Base-by-base conservation (phyloP, 2,329 filamentous ascomycete genomes). In the Diaporthe aspalathi region DNA sequence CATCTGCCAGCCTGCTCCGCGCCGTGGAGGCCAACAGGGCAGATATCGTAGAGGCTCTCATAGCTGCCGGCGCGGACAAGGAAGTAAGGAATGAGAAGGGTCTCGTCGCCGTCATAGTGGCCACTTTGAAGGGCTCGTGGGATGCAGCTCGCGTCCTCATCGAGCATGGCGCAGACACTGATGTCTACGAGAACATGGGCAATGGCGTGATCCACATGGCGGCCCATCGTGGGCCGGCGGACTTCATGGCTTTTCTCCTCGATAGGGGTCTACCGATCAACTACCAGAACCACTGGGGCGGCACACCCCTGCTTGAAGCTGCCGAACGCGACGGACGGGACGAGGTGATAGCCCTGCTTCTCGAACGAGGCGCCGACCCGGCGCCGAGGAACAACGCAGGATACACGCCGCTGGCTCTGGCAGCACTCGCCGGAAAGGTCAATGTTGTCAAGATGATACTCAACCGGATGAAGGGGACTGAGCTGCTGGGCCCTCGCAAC, bases 171-270 rank as follows among this genome's bases (percentile, higher is more conserved):
- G 57, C 40, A 16, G 57, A 62, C 40, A 45, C 40, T 22, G 57
- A 62, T 24, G 57, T 62, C 24, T 62, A 47, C 40, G 40, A 40
- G 57, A 40, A 62, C 40, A 62, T 62, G 57, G 57, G 57, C 24
- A 62, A 62, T 40, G 40, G 57, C 17, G 40, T 62, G 5, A 43
- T 62, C 1, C 57, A 62, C 35, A 62, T 62, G 57, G 57, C 57
- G 0, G 57, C 57, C 57, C 57, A 62, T 40, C 57, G 57, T 9
- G 57, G 22, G 17, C 40, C 57, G 6, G 38, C 57, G 9, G 57
- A 62, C 1, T 62, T 62, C 17, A 62, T 62, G 57, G 9, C 3
- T 1, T 29, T 45, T 11, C 57, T 62, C 1, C 57, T 62, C 24
- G 57, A 62, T 24, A 62, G 3, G 17, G 57, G 57, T 3, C 9